Conservation (phyloP, 192 early-diverging fungal genomes). For the Coemansia pectinata region DNA sequence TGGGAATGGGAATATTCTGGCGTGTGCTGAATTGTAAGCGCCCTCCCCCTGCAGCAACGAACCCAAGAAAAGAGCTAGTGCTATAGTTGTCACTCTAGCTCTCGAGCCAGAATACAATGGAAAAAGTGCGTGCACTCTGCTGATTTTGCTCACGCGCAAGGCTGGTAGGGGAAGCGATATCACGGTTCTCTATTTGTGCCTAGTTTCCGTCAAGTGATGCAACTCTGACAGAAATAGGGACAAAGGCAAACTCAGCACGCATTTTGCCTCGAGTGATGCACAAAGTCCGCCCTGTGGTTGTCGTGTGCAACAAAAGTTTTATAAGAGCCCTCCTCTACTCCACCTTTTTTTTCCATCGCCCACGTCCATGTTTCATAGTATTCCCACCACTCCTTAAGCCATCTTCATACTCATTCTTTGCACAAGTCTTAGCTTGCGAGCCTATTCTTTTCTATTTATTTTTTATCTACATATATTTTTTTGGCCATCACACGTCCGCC, state of each 20-base stretch:
- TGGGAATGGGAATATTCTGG: background rate
- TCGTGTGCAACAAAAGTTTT: background rate
- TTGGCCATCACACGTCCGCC: background rate
- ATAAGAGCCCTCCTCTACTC: background rate
- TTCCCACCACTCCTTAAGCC: background rate
- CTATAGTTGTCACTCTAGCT: background rate
- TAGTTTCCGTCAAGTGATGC: background rate
- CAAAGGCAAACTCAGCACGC: too few relatives aligned
- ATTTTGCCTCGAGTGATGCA: background rate
- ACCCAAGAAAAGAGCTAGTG: background rate
- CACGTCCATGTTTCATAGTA: background rate
- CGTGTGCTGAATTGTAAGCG: background rate
- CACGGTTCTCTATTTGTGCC: background rate
- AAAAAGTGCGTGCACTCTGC: background rate
- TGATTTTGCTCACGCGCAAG: background rate
- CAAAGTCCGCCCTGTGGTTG: background rate
- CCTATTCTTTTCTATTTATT: background rate
- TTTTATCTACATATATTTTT: background rate
- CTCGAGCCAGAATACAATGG: background rate
- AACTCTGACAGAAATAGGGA: slow-evolving; percentile 5
- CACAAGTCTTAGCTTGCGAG: background rate
- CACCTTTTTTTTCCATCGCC: background rate
- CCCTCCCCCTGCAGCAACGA: background rate
- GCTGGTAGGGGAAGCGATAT: background rate
- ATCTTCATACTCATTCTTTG: background rate